phyloP scores from a whole-genome alignment of 208 protist species.

The Crithidia brevicula region DNA sequence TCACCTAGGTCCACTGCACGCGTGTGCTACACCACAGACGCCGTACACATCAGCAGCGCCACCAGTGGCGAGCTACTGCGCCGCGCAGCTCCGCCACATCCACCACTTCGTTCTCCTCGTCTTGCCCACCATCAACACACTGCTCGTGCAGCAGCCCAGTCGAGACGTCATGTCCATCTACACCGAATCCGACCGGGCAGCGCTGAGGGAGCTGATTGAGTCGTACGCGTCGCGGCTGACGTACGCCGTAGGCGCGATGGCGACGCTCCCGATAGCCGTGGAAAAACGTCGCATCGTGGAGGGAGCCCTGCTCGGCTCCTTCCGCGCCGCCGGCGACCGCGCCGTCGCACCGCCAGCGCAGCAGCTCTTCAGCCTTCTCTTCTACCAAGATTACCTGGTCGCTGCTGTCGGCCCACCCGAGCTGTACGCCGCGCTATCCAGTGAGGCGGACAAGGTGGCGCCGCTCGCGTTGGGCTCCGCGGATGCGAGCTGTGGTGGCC shows the following conservation, averaged over 20 bases:
- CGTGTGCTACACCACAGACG: not conserved
- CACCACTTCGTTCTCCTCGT: slow-evolving; percentile 62
- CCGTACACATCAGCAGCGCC: slow-evolving; percentile 4
- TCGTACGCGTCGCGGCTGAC: slow-evolving; percentile 43
- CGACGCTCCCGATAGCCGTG: slow-evolving; percentile 28
- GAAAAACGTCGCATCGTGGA: slow-evolving; percentile 29
- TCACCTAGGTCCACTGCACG: not conserved
- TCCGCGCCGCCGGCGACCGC: slow-evolving; percentile 13
- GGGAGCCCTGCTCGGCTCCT: slow-evolving; percentile 18
- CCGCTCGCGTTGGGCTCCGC: slow-evolving; percentile 17
- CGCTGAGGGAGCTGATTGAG: slow-evolving; percentile 60
- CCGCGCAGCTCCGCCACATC: slow-evolving; percentile 53
- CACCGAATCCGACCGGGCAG: slow-evolving; percentile 47
- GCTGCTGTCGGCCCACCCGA: slow-evolving; percentile 31
- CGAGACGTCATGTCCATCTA: slow-evolving; percentile 68
- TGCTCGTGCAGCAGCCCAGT: slow-evolving; percentile 47
- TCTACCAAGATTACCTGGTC: slow-evolving; percentile 23
- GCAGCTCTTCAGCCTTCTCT: slow-evolving; percentile 50
- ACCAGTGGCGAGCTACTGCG: slow-evolving; percentile 28
- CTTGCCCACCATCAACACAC: slow-evolving; percentile 55
- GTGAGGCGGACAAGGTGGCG: not conserved
- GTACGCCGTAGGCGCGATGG: slow-evolving; percentile 56
- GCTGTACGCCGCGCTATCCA: slow-evolving; percentile 9
- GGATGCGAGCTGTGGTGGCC: slow-evolving; percentile 20
- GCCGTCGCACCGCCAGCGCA: slow-evolving; percentile 25